These are phyloP conservation scores for Leccinum pachyderme DNA, from an alignment of 1,284 basidiomycete species.

Conservation along the genomic window DNA sequence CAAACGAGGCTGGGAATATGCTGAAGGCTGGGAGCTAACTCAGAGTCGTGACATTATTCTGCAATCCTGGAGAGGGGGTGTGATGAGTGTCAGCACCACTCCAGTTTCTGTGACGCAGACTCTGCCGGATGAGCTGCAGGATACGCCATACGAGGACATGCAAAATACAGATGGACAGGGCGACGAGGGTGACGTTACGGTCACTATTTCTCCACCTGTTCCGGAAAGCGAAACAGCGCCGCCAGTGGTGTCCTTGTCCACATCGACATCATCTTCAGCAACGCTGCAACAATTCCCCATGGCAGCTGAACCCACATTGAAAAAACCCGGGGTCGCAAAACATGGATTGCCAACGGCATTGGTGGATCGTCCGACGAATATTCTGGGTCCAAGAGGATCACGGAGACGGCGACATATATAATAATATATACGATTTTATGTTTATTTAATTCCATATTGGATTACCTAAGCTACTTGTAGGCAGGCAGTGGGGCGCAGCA, in stretches of 20 bases:
- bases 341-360: conserved; percentile 27
- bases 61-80: conserved; percentile 44
- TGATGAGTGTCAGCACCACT: conserved; percentile 17
- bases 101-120: conserved; percentile 30
- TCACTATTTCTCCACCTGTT: conserved; percentile 12
- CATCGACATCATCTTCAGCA: conserved; percentile 40
- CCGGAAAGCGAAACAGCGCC: conserved; percentile 11
- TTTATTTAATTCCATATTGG: conserved; percentile 11
- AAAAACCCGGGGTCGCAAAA: conserved; percentile 24
- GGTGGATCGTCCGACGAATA: conserved; percentile 38
- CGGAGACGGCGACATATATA: conserved; percentile 17
- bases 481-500: conserved; percentile 3
- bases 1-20: conserved; percentile 66
- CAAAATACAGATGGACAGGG: conserved; percentile 9
- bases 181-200: conserved; percentile 21
- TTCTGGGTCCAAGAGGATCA: conserved; percentile 36
- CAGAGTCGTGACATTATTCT: conserved; percentile 57
- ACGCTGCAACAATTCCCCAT: conserved; percentile 17
- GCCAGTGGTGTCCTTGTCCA: conserved; percentile 33
- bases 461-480: conserved; percentile 18
- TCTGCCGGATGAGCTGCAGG: conserved; percentile 31
- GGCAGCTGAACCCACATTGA: conserved; percentile 16
- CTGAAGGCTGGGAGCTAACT: conserved; percentile 69
- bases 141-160: conserved; percentile 11
- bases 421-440: background rate